These are phyloP conservation scores for Sapria himalayana DNA, from an alignment of 345 rosid species.

Conservation along the genomic window DNA sequence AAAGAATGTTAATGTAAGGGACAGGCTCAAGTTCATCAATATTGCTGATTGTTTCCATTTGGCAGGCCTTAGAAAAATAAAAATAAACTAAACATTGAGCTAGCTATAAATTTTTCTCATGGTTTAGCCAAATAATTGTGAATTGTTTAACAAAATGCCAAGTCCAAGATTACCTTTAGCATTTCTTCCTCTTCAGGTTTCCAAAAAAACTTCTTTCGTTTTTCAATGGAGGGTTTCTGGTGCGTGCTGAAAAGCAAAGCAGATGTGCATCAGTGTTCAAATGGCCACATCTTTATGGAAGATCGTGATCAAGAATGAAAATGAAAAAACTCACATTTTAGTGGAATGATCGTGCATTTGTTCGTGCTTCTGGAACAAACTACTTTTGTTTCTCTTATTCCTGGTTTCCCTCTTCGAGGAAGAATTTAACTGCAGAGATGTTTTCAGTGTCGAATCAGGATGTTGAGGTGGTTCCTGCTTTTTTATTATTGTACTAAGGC, in stretches of 20 bases:
- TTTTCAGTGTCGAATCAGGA: neutral
- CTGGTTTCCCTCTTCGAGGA: neutral
- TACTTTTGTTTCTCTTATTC: neutral
- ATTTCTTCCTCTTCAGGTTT: constrained; percentile 20
- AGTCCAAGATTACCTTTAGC: constrained; percentile 31
- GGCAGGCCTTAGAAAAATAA: too few species aligned
- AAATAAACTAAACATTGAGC: too few species aligned
- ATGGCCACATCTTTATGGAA: too few species aligned
- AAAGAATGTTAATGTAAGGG: too few species aligned
- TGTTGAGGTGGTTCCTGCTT: neutral
- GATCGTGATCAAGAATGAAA: too few species aligned
- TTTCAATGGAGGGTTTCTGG: constrained; percentile 8
- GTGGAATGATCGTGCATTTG: neutral
- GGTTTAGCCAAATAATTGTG: too few species aligned
- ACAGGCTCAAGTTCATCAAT: too few species aligned
- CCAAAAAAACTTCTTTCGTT: constrained; percentile 18
- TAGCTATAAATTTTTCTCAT: too few species aligned
- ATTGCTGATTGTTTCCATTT: too few species aligned
- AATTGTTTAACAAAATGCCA: too few species aligned
- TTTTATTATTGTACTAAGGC: neutral
- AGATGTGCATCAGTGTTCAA: too few species aligned
- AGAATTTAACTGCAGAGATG: constrained; percentile 4
- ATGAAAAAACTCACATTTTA: constrained; percentile 11
- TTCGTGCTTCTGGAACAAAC: neutral
- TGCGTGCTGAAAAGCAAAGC: constrained; percentile 4